Evolutionary conservation across 352 stramenopile genomes (phyloP), one percentile per base, ranked within the genome.

Genomic region (Pythium phragmitis): DNA sequence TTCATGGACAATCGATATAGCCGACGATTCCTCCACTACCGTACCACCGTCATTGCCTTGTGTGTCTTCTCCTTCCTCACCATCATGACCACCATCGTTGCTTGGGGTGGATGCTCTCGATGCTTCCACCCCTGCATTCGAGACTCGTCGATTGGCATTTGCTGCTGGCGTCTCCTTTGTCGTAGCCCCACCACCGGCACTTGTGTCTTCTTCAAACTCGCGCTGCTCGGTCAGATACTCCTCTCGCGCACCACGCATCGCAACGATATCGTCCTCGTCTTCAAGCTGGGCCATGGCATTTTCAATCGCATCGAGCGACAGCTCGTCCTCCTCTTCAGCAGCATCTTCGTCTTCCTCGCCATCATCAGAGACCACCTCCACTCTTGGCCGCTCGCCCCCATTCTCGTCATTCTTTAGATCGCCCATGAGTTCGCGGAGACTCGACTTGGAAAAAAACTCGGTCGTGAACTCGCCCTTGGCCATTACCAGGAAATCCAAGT

Each of bases 401-500:
- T 13, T 51, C 53, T 55, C 49, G 4, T 42, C 63, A 47, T 72
- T n/a, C 12, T 65, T 37, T 14, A 67, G 34, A 48, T 61, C 78
- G 17, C 91, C 84, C 66, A 98, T 77, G 60, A 99, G 90, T 59
- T 94, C 93, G 16, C 88, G 87, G 23, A 99, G 77, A 60, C 83
- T 96, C 7, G 84, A 73, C 37, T 87, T 87, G 2, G 80, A 91
- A 64, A 96, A 91, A 57, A 96, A 93, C 41, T 96, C 88, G 14
- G 77, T 89, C 17, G 79, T 87, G 63, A 88, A 87, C 50, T 94
- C 79, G 7, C 80, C 75, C 50, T 89, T 74, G 34, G 73, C 77
- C 79, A 97, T 91, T 16, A 94, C 95, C 5, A 99, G 70, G 37
- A 97, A 96, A 73, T 99, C 96, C 33, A 99, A 79, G 60, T 99